These are phyloP conservation scores for Backusella psychrophila DNA, from an alignment of 192 early-diverging fungal genomes.

Conservation along the genomic window DNA sequence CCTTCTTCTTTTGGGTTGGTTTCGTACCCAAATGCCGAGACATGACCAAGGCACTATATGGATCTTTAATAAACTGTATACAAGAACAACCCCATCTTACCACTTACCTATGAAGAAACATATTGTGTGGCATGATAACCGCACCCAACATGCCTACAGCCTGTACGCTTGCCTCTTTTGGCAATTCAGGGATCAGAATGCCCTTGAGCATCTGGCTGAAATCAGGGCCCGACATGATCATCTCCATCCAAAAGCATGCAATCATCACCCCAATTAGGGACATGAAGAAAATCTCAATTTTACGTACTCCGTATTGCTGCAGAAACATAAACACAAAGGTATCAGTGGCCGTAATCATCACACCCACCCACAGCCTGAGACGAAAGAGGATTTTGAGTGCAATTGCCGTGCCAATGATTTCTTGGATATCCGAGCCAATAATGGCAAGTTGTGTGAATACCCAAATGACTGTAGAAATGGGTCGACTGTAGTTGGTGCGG, in stretches of 20 bases:
- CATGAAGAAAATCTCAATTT: constrained; percentile 75
- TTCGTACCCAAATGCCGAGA: constrained; percentile 35
- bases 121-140: constrained; percentile 88
- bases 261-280: constrained; percentile 71
- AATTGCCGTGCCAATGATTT: constrained; percentile 90
- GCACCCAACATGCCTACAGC: constrained; percentile 68
- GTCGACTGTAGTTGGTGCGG: constrained; percentile 45
- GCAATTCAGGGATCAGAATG: constrained; percentile 54
- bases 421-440: constrained; percentile 71
- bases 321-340: constrained; percentile 75
- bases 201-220: constrained; percentile 47
- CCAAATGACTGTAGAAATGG: constrained; percentile 49
- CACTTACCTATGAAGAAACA: constrained; percentile 75
- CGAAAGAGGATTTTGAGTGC: constrained; percentile 77
- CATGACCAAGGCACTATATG: constrained; percentile 58
- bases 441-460: constrained; percentile 63
- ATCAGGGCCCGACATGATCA: constrained; percentile 51
- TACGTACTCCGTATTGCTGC: constrained; percentile 60
- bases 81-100: too few species aligned
- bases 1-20: constrained; percentile 39
- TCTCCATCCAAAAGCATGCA: constrained; percentile 74
- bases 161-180: constrained; percentile 53
- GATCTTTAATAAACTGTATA: too few species aligned
- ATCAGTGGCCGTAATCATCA: constrained; percentile 73
- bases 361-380: constrained; percentile 66